Percentiles rank a stretch among this genome's conserved stretches.
Evolutionary conservation across 768 basidiomycete species (phyloP).

Genomic region (Solioccasus polychromus): DNA sequence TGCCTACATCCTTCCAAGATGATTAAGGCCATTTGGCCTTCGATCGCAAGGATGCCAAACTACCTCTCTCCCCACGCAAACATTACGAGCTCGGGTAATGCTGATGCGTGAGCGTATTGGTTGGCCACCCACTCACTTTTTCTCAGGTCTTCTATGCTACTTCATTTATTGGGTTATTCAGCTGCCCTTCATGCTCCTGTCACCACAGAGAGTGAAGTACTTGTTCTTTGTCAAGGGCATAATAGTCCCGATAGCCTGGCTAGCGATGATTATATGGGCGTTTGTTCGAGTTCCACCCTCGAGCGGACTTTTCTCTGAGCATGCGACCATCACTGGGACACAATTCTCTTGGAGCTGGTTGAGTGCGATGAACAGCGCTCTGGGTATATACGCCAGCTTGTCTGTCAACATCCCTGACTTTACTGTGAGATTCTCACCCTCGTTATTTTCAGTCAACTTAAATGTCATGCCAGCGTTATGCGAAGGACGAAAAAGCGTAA

Average conservation of each 20-base stretch:
- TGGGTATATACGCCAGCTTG: conserved; percentile 72
- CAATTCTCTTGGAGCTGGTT: conserved; percentile 76
- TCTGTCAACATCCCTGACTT: conserved; percentile 87
- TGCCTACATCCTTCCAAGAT: conserved; percentile 36
- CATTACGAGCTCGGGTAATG: conserved; percentile 61
- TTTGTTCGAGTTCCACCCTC: conserved; percentile 62
- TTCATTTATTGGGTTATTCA: conserved; percentile 78
- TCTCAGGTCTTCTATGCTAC: conserved; percentile 66
- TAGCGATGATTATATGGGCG: conserved; percentile 79
- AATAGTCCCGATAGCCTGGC: conserved; percentile 60
- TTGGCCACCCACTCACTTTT: neutral
- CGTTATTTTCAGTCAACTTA: neutral
- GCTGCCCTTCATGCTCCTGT: conserved; percentile 71
- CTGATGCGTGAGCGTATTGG: neutral
- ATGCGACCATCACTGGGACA: conserved; percentile 47
- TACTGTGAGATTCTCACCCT: conserved; percentile 38
- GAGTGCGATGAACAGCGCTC: conserved; percentile 67
- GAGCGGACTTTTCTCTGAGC: conserved; percentile 55
- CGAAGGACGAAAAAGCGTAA: conserved; percentile 48
- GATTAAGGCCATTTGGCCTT: conserved; percentile 84
- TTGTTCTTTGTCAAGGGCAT: conserved; percentile 71
- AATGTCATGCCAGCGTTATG: conserved; percentile 54
- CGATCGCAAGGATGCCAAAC: conserved; percentile 61
- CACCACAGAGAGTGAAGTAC: conserved; percentile 74
- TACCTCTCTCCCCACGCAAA: conserved; percentile 51